Evolutionary conservation across 148 eudicot species (phyloP).

Genomic region (Heliamphora exappendiculata): DNA sequence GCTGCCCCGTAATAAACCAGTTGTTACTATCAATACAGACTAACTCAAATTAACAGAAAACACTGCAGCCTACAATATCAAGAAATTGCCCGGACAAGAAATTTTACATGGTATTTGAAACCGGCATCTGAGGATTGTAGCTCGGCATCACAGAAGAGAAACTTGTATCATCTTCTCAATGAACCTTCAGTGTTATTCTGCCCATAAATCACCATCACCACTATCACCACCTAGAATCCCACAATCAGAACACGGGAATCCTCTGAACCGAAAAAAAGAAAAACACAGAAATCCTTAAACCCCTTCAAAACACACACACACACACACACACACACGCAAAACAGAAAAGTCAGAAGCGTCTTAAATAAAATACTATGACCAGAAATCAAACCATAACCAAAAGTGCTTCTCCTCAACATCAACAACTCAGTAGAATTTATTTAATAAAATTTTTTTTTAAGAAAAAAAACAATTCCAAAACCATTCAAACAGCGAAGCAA

Average conservation of each 20-base stretch:
- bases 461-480: neutral
- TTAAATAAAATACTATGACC: neutral
- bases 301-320: too few relatives aligned
- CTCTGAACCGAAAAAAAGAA: too few relatives aligned
- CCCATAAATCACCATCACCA: conserved; percentile 24
- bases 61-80: neutral
- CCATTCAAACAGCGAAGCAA: neutral
- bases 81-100: neutral
- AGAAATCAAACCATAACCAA: neutral
- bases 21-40: neutral
- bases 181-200: conserved; percentile 23
- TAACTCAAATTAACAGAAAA: neutral
- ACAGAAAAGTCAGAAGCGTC: neutral
- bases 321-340: neutral
- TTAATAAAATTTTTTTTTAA: neutral
- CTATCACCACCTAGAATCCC: neutral
- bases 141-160: conserved; percentile 39
- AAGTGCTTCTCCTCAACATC: neutral
- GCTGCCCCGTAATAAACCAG: neutral
- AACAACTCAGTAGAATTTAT: neutral
- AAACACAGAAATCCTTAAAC: neutral
- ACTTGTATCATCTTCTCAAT: conserved; percentile 26
- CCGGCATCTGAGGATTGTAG: conserved; percentile 27
- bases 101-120: conserved; percentile 33
- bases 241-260: too few relatives aligned